Evolutionary conservation across 2,329 filamentous ascomycete genomes (phyloP).

Genomic region (Aspergillus puulaauensis): DNA sequence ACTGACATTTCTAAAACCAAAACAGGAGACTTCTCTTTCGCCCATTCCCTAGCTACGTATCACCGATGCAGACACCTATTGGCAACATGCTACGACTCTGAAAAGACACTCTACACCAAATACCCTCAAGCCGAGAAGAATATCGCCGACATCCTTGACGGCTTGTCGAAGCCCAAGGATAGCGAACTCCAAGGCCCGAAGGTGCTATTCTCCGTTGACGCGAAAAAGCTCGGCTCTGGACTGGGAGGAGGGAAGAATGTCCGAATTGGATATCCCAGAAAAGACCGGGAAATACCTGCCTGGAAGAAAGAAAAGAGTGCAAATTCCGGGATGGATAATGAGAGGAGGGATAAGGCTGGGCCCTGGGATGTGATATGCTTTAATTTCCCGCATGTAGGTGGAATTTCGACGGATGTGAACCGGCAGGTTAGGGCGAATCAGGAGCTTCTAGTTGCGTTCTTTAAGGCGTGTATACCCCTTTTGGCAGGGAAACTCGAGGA

Average conservation of each 20-base stretch:
- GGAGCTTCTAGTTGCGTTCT: conserved; percentile 51
- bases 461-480: conserved; percentile 45
- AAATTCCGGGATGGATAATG: not conserved
- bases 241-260: conserved; percentile 44
- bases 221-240: conserved; percentile 40
- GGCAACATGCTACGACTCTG: conserved; percentile 48
- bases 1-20: not conserved
- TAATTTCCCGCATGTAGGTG: conserved; percentile 96
- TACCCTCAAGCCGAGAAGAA: conserved; percentile 69
- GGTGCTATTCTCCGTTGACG: conserved; percentile 45
- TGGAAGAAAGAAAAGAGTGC: conserved; percentile 18
- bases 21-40: conserved; percentile 51
- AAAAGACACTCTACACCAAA: conserved; percentile 60
- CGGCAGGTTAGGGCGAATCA: conserved; percentile 92
- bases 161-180: conserved; percentile 4
- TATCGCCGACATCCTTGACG: conserved; percentile 46
- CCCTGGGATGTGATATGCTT: conserved; percentile 80
- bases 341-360: conserved; percentile 20
- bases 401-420: conserved; percentile 88
- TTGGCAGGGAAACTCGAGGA: conserved; percentile 31
- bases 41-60: conserved; percentile 42
- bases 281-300: conserved; percentile 30
- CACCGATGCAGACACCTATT: conserved; percentile 42
- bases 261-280: conserved; percentile 38
- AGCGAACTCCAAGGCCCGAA: conserved; percentile 19